Percentiles rank a stretch among this genome's conserved stretches.
Conservation (phyloP, 345 rosid species). For the Pistacia vera region DNA sequence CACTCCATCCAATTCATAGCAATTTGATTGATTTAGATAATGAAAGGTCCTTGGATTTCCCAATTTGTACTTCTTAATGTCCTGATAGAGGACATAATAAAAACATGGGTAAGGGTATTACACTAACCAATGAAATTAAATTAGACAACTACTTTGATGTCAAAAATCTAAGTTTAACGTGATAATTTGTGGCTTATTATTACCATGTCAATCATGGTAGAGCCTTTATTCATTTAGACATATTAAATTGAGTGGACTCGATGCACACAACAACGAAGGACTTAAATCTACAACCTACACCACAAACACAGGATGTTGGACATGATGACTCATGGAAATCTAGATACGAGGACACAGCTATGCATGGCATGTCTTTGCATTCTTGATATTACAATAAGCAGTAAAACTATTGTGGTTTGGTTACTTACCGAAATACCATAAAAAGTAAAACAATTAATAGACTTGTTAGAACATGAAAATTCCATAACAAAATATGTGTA, state of each 20-base stretch:
- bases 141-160: neutral
- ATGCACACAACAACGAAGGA: neutral
- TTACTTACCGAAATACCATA: neutral
- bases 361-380: neutral
- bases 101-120: neutral
- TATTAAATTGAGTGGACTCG: neutral
- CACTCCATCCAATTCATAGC: constrained; percentile 74
- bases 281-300: neutral
- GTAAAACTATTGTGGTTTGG: neutral
- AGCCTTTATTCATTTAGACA: neutral
- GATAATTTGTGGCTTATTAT: constrained; percentile 4
- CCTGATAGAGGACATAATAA: constrained; percentile 46
- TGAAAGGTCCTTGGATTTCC: constrained; percentile 85
- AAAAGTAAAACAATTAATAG: neutral
- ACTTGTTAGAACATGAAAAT: neutral
- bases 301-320: neutral
- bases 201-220: neutral
- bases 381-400: neutral
- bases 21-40: constrained; percentile 88
- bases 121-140: neutral
- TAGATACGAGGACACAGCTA: neutral
- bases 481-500: neutral
- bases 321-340: neutral
- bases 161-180: neutral
- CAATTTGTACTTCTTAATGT: constrained; percentile 70